A percentile compares a stretch with the other conserved stretches of the same genome.
phyloP scores from a whole-genome alignment of 169 alveolate genomes.

The Babesia caballi region DNA sequence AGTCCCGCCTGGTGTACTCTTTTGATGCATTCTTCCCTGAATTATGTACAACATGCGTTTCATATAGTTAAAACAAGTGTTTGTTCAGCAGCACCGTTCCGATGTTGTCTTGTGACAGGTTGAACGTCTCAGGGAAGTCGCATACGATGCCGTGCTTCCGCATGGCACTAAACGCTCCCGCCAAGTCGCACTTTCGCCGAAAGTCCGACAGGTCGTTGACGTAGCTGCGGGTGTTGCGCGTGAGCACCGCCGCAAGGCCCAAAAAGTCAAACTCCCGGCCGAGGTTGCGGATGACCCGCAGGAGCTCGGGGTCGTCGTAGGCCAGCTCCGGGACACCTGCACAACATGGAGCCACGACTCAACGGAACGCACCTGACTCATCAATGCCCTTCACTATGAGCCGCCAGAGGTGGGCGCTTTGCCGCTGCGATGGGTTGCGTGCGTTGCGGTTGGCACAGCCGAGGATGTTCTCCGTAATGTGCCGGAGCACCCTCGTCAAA shows the following conservation, averaged over 20 bases:
- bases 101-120: neutral
- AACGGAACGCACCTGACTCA: slow-evolving; percentile 28
- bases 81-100: slow-evolving; percentile 6
- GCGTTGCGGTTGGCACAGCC: neutral
- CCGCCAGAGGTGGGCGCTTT: slow-evolving; percentile 1
- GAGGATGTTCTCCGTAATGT: neutral
- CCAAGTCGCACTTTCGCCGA: slow-evolving; percentile 11
- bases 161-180: slow-evolving; percentile 13
- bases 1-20: slow-evolving; percentile 90
- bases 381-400: slow-evolving; percentile 10
- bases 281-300: neutral
- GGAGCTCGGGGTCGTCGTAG: slow-evolving; percentile 33
- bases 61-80: neutral
- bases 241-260: neutral
- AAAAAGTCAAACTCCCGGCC: slow-evolving; percentile 3
- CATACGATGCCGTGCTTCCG: neutral
- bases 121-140: slow-evolving; percentile 18
- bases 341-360: neutral
- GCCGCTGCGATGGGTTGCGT: neutral
- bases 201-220: neutral
- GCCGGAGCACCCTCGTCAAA: slow-evolving; percentile 26
- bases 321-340: slow-evolving; percentile 38
- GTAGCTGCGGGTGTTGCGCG: slow-evolving; percentile 1
- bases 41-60: neutral
- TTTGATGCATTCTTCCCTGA: neutral